A percentile compares a stretch with the other conserved stretches of the same genome.
phyloP scores from a whole-genome alignment of 225 moss, liverwort and hornwort species.

The Pseudoscleropodium purum region DNA sequence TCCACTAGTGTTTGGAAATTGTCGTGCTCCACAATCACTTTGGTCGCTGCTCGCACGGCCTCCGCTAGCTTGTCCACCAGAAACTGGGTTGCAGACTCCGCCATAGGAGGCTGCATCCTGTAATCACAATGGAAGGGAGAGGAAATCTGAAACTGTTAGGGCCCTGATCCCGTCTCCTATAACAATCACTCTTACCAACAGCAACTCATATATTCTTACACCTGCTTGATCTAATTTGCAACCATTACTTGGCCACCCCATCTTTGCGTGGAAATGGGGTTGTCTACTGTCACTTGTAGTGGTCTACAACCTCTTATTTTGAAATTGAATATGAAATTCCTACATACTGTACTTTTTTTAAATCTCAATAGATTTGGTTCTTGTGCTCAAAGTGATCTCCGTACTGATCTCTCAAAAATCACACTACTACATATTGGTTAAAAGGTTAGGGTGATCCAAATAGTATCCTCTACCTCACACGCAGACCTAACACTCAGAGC shows the following conservation, averaged over 20 bases:
- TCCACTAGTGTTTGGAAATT: slow-evolving; percentile 33
- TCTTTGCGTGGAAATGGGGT: background rate
- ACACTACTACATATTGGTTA: background rate
- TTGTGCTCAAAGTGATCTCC: background rate
- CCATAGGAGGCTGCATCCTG: slow-evolving; percentile 55
- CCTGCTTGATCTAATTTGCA: background rate
- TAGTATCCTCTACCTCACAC: background rate
- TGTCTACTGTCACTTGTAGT: background rate
- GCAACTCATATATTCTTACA: background rate
- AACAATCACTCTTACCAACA: background rate
- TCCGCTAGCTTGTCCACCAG: slow-evolving; percentile 50
- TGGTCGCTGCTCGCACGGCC: slow-evolving; percentile 24
- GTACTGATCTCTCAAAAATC: background rate
- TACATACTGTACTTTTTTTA: too few species aligned
- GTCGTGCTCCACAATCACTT: slow-evolving; percentile 48
- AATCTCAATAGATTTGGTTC: background rate
- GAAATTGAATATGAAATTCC: background rate
- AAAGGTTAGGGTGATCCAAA: background rate
- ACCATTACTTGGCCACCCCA: background rate
- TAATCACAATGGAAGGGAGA: background rate
- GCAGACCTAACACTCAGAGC: background rate
- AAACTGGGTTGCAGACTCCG: slow-evolving; percentile 44
- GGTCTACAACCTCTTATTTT: background rate
- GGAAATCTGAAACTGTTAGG: background rate
- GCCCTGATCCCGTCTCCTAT: too few species aligned